A percentile compares a stretch with the other conserved stretches of the same genome.
phyloP scores from a whole-genome alignment of 805 yeast species.

The Wickerhamomyces sydowiorum region DNA sequence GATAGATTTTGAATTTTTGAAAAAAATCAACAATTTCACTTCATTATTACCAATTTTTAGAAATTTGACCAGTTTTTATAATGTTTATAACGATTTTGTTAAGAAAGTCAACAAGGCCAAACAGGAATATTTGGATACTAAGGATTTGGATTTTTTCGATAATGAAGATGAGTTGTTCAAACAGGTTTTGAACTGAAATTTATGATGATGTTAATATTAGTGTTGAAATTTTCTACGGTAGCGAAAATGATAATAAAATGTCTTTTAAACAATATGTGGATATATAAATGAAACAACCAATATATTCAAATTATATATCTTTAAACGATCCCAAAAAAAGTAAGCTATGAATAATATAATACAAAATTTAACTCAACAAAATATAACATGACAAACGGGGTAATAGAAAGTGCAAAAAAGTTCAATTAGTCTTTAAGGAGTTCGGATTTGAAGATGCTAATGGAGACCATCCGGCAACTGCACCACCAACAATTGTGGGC shows the following conservation, averaged over 20 bases:
- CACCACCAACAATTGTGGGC: slow-evolving; percentile 52
- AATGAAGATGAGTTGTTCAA: slow-evolving; percentile 18
- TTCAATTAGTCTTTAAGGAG: too few species aligned
- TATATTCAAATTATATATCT: too few species aligned
- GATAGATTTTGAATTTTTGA: slow-evolving; percentile 30
- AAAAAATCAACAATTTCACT: slow-evolving; percentile 41
- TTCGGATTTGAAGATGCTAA: background rate
- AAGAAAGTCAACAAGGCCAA: slow-evolving; percentile 32
- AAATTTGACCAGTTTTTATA: slow-evolving; percentile 44
- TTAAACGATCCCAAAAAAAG: background rate
- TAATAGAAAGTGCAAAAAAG: background rate
- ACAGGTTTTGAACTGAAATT: slow-evolving; percentile 5
- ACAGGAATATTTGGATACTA: slow-evolving; percentile 26
- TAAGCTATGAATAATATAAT: background rate
- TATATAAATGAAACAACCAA: background rate
- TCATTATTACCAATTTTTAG: slow-evolving; percentile 48
- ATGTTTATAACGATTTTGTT: slow-evolving; percentile 44
- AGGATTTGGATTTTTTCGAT: slow-evolving; percentile 17
- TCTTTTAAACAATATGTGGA: too few species aligned
- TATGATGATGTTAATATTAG: background rate
- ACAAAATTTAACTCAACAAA: background rate
- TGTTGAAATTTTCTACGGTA: too few species aligned
- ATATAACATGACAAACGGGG: background rate
- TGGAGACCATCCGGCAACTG: slow-evolving; percentile 48
- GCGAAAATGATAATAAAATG: too few species aligned